These are phyloP conservation scores for Dalbergia cochinchinensis DNA, from an alignment of 306 rosid genomes.

Conservation along the genomic window DNA sequence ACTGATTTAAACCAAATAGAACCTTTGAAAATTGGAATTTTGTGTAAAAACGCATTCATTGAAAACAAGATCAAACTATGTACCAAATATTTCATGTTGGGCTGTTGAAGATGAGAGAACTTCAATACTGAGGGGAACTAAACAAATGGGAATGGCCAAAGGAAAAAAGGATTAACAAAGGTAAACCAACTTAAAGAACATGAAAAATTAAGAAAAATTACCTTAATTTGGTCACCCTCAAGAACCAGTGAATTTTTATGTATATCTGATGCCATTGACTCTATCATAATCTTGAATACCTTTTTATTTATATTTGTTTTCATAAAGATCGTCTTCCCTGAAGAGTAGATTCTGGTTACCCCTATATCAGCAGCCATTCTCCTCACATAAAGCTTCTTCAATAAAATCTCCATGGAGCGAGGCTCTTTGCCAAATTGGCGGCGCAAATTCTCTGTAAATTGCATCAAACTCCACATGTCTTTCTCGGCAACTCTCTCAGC, in stretches of 20 bases:
- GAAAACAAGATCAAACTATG: slow-evolving; percentile 16
- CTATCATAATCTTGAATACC: slow-evolving; percentile 80
- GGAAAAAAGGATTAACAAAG: slow-evolving; percentile 9
- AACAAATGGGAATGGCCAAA: slow-evolving; percentile 37
- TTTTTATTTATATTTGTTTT: slow-evolving; percentile 76
- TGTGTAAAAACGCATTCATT: background rate
- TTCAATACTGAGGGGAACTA: background rate
- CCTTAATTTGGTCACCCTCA: slow-evolving; percentile 84
- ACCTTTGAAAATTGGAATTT: slow-evolving; percentile 14
- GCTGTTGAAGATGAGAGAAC: slow-evolving; percentile 20
- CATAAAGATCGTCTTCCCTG: slow-evolving; percentile 80
- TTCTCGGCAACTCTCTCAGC: slow-evolving; percentile 87
- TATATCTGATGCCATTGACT: slow-evolving; percentile 77
- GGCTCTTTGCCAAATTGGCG: slow-evolving; percentile 96
- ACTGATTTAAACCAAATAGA: slow-evolving; percentile 6
- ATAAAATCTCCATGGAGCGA: slow-evolving; percentile 78
- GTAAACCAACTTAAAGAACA: slow-evolving; percentile 19
- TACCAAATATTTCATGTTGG: slow-evolving; percentile 9
- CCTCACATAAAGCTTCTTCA: slow-evolving; percentile 84
- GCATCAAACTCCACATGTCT: slow-evolving; percentile 90
- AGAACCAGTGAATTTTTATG: slow-evolving; percentile 73
- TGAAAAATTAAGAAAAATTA: slow-evolving; percentile 43
- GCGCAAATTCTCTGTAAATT: slow-evolving; percentile 85
- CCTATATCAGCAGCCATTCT: slow-evolving; percentile 99
- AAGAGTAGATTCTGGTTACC: slow-evolving; percentile 69